phyloP scores from a whole-genome alignment of 2,329 filamentous ascomycete species.

The Penicillium sp. region DNA sequence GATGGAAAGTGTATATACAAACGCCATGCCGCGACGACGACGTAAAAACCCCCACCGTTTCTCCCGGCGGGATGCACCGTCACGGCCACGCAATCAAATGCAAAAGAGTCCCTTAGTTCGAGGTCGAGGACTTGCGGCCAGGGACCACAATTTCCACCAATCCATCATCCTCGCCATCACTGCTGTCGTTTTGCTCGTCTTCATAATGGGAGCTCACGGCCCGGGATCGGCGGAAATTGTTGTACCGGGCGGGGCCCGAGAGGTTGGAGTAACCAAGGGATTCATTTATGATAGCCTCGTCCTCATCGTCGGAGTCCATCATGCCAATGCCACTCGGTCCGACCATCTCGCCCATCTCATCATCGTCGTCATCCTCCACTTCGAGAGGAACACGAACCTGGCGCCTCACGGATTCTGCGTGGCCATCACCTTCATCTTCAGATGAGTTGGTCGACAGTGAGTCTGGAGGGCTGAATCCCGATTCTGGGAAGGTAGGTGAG shows the following conservation, averaged over 20 bases:
- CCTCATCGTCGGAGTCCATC: constrained; percentile 53
- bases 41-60: neutral
- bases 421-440: constrained; percentile 42
- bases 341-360: constrained; percentile 52
- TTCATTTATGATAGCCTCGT: constrained; percentile 58
- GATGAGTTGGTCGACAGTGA: constrained; percentile 45
- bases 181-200: constrained; percentile 47
- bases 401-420: constrained; percentile 39
- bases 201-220: constrained; percentile 35
- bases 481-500: constrained; percentile 39
- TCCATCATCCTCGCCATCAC: constrained; percentile 45
- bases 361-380: constrained; percentile 56
- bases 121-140: constrained; percentile 37
- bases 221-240: constrained; percentile 44
- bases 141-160: constrained; percentile 49
- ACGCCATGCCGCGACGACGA: constrained; percentile 11
- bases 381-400: constrained; percentile 56
- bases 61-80: neutral
- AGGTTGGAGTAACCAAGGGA: constrained; percentile 70
- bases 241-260: constrained; percentile 47
- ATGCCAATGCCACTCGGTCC: constrained; percentile 47
- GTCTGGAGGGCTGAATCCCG: constrained; percentile 41
- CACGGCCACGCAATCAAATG: constrained; percentile 5
- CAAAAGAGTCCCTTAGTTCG: constrained; percentile 15
- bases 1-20: constrained; percentile 28